Evolutionary conservation across 2,329 filamentous ascomycete species (phyloP), one percentile per base, ranked within the genome.

Genomic region (Diaporthe ampelina): DNA sequence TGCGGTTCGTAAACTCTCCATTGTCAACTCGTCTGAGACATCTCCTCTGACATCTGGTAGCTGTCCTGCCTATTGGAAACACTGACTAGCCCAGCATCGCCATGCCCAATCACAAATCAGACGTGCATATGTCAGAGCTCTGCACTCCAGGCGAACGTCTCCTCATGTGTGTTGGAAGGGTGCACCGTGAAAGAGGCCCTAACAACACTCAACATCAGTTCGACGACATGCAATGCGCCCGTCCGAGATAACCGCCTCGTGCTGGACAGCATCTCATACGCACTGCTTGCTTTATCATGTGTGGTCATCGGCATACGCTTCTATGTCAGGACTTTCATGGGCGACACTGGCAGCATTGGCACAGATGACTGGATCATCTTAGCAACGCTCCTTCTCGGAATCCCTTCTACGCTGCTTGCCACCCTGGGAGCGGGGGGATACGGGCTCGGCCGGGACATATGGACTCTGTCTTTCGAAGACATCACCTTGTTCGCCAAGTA

Each of bases 361-460:
- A 32, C 68, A 13, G 78, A 79, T 32, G 78, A 79, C 72, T 78
- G 76, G 68, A 67, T 70, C 26, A 57, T 76, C 24, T 56, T 78
- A n/a, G 52, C 58, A 2, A 65, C 73, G 10, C n/a, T 77, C 8
- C 4, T 77, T n/a, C 24, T 74, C 37, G 76, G 73, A 15, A 54
- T 78, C 1, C 78, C 77, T 1, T 73, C 73, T 15, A 70, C 76
- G 4, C 17, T 76, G 21, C 29, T 78, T 13, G 76, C 72, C 19
- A 72, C 75, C 26, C 24, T 73, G 32, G 74, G 73, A 0, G 69
- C 72, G 0, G 21, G 71, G 0, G 73, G 76, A 1, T 61, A 80
- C 26, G 80, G 80, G 7, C 65, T 81, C 3, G 80, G 80, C 5
- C 70, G 71, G 17, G 80, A 81, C 70, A 77, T 80, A 35, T 81